Evolutionary conservation across 139 green algal genomes (phyloP).

Genomic region (Chlorella sp.): DNA sequence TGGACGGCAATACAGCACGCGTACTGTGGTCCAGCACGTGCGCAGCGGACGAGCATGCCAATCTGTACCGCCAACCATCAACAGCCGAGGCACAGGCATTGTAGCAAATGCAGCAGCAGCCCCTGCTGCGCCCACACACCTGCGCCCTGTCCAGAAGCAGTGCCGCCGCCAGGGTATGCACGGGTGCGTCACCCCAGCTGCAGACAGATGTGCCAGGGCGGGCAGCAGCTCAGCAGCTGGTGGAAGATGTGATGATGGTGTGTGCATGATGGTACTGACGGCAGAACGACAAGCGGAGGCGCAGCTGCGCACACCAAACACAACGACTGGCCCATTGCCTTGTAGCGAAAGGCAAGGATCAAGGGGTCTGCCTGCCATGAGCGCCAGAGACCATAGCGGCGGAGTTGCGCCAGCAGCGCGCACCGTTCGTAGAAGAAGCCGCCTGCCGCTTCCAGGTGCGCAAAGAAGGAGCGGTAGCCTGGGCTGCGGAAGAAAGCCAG

Average conservation of each 20-base stretch:
- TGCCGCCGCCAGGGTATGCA: conserved; percentile 47
- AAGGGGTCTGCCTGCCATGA: too few relatives aligned
- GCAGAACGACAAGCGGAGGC: too few relatives aligned
- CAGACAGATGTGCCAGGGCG: background rate
- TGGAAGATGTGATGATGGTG: too few relatives aligned
- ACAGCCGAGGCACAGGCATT: too few relatives aligned
- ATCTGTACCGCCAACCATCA: too few relatives aligned
- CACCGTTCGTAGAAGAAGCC: conserved; percentile 52
- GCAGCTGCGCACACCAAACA: background rate
- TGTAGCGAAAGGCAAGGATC: background rate
- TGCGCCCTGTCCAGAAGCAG: conserved; percentile 23
- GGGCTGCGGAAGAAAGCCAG: conserved; percentile 39
- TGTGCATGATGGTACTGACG: too few relatives aligned
- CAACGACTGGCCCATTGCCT: background rate
- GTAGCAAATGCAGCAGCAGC: too few relatives aligned
- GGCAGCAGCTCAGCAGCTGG: background rate
- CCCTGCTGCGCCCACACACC: background rate
- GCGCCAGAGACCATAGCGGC: background rate
- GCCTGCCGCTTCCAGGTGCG: conserved; percentile 26
- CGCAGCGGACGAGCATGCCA: too few relatives aligned
- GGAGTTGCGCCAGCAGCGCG: background rate
- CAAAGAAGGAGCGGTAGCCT: conserved; percentile 40
- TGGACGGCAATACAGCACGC: too few relatives aligned
- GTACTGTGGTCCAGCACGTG: too few relatives aligned
- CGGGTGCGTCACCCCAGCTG: conserved; percentile 50